Base-by-base conservation (phyloP, 768 basidiomycete species). In the Collybiopsis confluens region DNA sequence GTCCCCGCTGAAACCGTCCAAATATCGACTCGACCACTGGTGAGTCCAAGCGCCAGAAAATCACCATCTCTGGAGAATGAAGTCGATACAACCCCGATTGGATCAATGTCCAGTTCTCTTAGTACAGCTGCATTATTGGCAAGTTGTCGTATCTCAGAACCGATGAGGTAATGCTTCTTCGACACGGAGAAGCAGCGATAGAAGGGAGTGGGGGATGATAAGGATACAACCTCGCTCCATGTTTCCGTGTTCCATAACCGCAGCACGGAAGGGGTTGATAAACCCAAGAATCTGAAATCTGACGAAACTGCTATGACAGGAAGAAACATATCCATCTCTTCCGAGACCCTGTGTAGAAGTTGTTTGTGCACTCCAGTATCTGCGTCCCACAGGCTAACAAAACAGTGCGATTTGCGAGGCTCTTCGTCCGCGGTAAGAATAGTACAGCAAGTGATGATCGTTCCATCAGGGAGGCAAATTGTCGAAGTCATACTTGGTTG, bases 271-370 rank as follows among this genome's bases (percentile, higher is more conserved):
- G 47, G 47, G 47, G 11, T 48, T 24, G 47, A 48, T 11, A 21
- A 38, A n/a, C 47, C 47, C 18, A 48, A 6, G 11, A 23, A 37
- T 23, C 20, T 20, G 26, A 36, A 36, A 37, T 37, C 16, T 13
- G 47, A 11, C 3, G 47, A 48, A 37, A 35, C 6, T 5, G 23
- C 26, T 4, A 48, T 18, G 11, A 48, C 11, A 20, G 47, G 47
- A 23, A 48, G 47, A 24, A 48, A 48, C 47, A 48, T 48, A 37
- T 48, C 37, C 26, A 35, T 38, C 15, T 18, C 35, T 35, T 48
- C 35, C 18, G 21, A 35, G 4, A 35, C 21, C n/a, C 35, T 35
- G 20, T 21, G 24, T 4, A 48, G 35, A 35, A 48, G 47, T 9
- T 35, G 47, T 24, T 21, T 37, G 47, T 48, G 47, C 16, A 20